These are phyloP conservation scores for Arachis monticola DNA, from an alignment of 331 rosid species.

Conservation along the genomic window DNA sequence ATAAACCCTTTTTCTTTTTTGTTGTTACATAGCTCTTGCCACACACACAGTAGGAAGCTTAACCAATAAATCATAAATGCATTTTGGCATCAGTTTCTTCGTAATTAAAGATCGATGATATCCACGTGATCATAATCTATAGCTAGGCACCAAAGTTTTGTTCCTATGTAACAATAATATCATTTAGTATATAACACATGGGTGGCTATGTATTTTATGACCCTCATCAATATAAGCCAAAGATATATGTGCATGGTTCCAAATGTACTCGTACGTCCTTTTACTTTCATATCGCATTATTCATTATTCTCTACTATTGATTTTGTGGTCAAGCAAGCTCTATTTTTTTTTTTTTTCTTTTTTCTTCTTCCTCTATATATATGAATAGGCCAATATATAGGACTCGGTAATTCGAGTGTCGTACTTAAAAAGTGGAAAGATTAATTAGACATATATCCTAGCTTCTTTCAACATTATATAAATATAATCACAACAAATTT, in stretches of 20 bases:
- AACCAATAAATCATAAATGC: not conserved
- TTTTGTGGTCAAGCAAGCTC: not conserved
- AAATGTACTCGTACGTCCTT: not conserved
- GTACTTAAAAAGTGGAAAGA: too few relatives aligned
- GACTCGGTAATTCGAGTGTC: too few relatives aligned
- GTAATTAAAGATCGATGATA: not conserved
- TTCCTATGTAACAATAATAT: not conserved
- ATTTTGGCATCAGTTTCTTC: constrained; percentile 1
- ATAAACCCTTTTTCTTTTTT: not conserved
- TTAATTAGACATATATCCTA: too few relatives aligned
- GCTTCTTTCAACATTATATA: too few relatives aligned
- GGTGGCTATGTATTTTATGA: not conserved
- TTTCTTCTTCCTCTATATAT: too few relatives aligned
- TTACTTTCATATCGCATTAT: not conserved
- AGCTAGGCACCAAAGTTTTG: not conserved
- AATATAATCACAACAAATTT: too few relatives aligned
- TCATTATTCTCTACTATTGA: not conserved
- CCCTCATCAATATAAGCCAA: not conserved
- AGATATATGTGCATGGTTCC: not conserved
- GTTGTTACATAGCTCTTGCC: not conserved
- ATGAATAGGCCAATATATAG: too few relatives aligned
- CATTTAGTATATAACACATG: not conserved
- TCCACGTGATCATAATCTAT: not conserved
- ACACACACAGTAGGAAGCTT: not conserved
- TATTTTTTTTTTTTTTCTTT: not conserved